Base-by-base conservation (phyloP, 768 basidiomycete species). In the Russula griseocarnosa region DNA sequence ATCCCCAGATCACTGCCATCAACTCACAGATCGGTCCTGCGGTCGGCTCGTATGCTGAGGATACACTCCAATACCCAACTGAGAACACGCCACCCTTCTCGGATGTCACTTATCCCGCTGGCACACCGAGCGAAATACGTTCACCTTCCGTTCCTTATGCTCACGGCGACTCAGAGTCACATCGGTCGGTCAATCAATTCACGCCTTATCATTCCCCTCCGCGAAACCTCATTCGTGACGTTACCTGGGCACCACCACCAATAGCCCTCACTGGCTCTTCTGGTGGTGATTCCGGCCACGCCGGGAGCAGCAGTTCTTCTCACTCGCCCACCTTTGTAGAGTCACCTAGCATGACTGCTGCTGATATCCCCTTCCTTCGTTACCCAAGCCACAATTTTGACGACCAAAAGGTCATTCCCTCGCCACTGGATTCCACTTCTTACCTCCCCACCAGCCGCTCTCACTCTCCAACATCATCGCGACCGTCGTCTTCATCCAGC, bases 401-500 rank as follows among this genome's bases (percentile, higher is more conserved):
- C 47, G 86, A 87, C 59, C 81, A 83, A 69, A 87, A 87, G 71
- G 69, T 80, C 28, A 69, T 79, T 47, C 66, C 85, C 61, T 80
- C 77, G 66, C 77, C 75, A 66, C 72, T 87, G 65, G 82, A 85
- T 65, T 68, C 70, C 30, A 76, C 82, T 13, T 79, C 83, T 16
- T 86, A 88, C 70, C 86, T 85, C 72, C 77, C 85, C 16, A 78
- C 77, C 63, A 89, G 86, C 72, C 85, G 89, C 55, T 88, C 89
- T 20, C 79, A 88, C 67, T 90, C 89, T 8, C 87, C 88, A 44
- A 80, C 82, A 32, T 79, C 81, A 24, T 86, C 88, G 2, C 84
- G 84, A 42, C 81, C 86, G 10, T 78, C 84, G 9, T 83, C 87
- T 32, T 83, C 87, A 46, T 81, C 74, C 64, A 77, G 74, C 64